A percentile compares a stretch with the other conserved stretches of the same genome.
Evolutionary conservation across 176 grass and related monocot species (phyloP).

Genomic region (Lolium perenne): DNA sequence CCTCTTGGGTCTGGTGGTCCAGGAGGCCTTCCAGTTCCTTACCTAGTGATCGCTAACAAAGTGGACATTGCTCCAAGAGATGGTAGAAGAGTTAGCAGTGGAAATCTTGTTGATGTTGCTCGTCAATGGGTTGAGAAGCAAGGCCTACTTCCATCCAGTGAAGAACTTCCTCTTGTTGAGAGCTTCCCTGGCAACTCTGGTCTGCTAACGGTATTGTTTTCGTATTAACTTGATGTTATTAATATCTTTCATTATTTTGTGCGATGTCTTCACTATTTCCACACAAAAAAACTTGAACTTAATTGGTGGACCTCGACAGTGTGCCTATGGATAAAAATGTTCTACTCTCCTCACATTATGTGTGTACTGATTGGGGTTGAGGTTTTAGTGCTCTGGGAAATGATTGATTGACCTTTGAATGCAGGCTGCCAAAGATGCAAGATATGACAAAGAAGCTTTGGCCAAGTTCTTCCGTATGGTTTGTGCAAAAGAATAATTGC

Average conservation of each 20-base stretch:
- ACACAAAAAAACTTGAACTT: neutral
- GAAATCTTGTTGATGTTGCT: conserved; percentile 98
- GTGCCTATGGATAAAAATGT: neutral
- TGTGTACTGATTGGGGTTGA: conserved; percentile 14
- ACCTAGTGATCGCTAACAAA: conserved; percentile 96
- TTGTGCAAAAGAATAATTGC: conserved; percentile 43
- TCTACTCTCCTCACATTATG: neutral
- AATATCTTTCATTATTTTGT: conserved; percentile 25
- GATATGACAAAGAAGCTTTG: conserved; percentile 97
- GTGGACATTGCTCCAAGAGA: conserved; percentile 84
- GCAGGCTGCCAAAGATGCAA: conserved; percentile 91
- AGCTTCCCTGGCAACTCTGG: conserved; percentile 90
- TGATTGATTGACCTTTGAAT: conserved; percentile 56
- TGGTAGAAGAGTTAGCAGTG: conserved; percentile 90
- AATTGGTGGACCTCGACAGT: conserved; percentile 15
- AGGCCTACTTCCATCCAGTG: conserved; percentile 78
- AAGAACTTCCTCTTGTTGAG: conserved; percentile 86
- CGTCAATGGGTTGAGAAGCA: conserved; percentile 99
- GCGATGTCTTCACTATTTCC: conserved; percentile 12
- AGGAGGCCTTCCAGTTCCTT: conserved; percentile 93
- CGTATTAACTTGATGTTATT: neutral
- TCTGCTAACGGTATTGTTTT: conserved; percentile 73
- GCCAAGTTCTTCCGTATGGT: conserved; percentile 97
- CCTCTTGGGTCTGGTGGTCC: conserved; percentile 92
- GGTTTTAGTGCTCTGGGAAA: conserved; percentile 38